Evolutionary conservation across 176 grass and related monocot genomes (phyloP), one percentile per base, ranked within the genome.

Genomic region (Dactylis glomerata): DNA sequence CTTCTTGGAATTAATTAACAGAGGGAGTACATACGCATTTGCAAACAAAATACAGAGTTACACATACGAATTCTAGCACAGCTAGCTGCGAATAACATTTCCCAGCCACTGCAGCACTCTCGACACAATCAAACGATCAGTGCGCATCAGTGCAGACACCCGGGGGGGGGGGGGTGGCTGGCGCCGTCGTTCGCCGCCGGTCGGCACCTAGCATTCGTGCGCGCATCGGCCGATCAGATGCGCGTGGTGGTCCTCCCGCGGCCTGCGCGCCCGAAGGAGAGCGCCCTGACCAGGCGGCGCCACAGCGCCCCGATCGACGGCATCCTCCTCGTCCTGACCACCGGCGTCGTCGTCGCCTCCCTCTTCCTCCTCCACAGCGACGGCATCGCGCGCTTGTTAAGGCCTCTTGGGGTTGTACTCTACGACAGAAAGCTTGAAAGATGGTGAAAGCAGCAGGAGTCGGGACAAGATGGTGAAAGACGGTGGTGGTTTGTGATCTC

Each of bases 351-450:
- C 38, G 81, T 57, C 68, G 2, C 28, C 20, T 41, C 57, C 68
- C 57, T 83, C 81, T 8, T 83, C 81, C 40, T 62, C 22, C 54
- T 40, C 81, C 81, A 83, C 40, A 83, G 69, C 54, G 81, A 83
- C 54, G 81, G 81, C 81, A 83, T 83, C 19, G 8, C 7, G 68
- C 12, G 57, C 44, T 75, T 19, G 74, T 31, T 10, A 46, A 46
- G 9, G 13, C 42, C 15, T 45, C 68, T 45, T 4, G 37, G 24
- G 1, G 24, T 17, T 47, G 70, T 49, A 31, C 3, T 5, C 1
- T 51, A 8, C 41, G 41, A 42, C 8, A 8, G 16, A 20, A 49
- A 50, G 42, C 71, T 50, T 45, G 13, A 30, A 11, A 31, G 26
- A 7, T 71, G 68, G 23, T 17, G 68, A 72, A 23, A 45, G n/a